Evolutionary conservation across 345 rosid genomes (phyloP).

Genomic region (Euphorbia tirucalli): DNA sequence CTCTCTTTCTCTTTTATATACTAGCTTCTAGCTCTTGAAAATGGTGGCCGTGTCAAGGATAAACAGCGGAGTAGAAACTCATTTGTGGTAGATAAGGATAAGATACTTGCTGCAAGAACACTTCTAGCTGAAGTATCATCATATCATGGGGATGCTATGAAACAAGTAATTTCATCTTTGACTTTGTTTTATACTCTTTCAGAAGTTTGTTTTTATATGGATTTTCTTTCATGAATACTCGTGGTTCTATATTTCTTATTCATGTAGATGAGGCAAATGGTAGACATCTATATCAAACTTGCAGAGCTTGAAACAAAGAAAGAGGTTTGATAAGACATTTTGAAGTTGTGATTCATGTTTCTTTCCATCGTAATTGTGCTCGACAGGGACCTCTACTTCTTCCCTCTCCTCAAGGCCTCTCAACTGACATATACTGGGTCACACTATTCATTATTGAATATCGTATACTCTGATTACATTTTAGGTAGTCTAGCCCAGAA

Average conservation of each 20-base stretch:
- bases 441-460: not conserved
- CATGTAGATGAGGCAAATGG: conserved; percentile 88
- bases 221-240: not conserved
- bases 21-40: conserved; percentile 91
- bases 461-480: not conserved
- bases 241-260: conserved; percentile 1
- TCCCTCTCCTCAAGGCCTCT: not conserved
- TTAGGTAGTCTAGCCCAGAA: not conserved
- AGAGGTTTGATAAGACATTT: conserved; percentile 57
- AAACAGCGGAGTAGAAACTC: conserved; percentile 89
- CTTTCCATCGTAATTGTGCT: not conserved
- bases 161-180: conserved; percentile 46
- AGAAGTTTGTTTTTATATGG: not conserved
- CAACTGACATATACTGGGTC: not conserved
- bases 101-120: conserved; percentile 81
- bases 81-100: conserved; percentile 86
- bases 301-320: conserved; percentile 94
- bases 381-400: not conserved
- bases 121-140: conserved; percentile 67
- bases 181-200: conserved; percentile 8
- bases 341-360: conserved; percentile 1
- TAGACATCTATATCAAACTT: conserved; percentile 89
- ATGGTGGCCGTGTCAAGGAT: conserved; percentile 95
- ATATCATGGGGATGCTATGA: conserved; percentile 71
- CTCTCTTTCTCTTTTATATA: conserved; percentile 22